Evolutionary conservation across 2,329 filamentous ascomycete species (phyloP).

Genomic region (Diaporthe sp.): DNA sequence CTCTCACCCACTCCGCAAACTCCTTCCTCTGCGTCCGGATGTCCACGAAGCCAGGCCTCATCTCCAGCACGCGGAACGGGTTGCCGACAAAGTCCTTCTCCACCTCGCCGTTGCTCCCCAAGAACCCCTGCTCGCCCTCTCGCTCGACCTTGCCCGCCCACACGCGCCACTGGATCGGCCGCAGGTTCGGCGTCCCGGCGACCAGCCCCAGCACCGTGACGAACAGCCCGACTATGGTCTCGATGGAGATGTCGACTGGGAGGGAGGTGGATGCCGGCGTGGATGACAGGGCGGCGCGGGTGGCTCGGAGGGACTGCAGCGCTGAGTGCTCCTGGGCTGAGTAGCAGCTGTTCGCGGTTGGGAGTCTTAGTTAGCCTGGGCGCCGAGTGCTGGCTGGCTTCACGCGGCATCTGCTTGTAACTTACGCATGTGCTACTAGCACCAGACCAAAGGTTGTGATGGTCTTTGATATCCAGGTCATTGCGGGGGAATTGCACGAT

Average conservation of each 20-base stretch:
- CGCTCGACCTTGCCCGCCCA: constrained; percentile 90
- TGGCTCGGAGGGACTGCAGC: constrained; percentile 71
- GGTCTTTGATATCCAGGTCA: constrained; percentile 80
- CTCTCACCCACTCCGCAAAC: constrained; percentile 81
- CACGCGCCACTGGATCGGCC: constrained; percentile 86
- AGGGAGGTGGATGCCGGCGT: constrained; percentile 66
- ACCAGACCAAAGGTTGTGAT: constrained; percentile 82
- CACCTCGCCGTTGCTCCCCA: constrained; percentile 72
- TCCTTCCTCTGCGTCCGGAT: constrained; percentile 85
- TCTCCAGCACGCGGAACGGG: constrained; percentile 84
- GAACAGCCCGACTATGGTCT: constrained; percentile 85
- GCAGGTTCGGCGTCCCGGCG: constrained; percentile 80
- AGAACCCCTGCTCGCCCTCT: constrained; percentile 74
- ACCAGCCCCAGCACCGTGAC: constrained; percentile 89
- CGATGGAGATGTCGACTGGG: constrained; percentile 88
- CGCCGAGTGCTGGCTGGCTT: background rate
- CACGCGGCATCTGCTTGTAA: constrained; percentile 39
- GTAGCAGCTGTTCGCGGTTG: constrained; percentile 78
- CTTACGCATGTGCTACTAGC: constrained; percentile 90
- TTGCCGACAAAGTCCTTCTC: constrained; percentile 81
- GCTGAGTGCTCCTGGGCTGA: constrained; percentile 93
- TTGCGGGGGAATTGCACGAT: constrained; percentile 52
- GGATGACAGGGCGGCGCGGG: constrained; percentile 60
- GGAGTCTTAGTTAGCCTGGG: constrained; percentile 41
- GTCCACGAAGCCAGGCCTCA: constrained; percentile 87